These are phyloP conservation scores for Aspergillus diversus DNA, from an alignment of 495 filamentous ascomycete species.

Conservation along the genomic window DNA sequence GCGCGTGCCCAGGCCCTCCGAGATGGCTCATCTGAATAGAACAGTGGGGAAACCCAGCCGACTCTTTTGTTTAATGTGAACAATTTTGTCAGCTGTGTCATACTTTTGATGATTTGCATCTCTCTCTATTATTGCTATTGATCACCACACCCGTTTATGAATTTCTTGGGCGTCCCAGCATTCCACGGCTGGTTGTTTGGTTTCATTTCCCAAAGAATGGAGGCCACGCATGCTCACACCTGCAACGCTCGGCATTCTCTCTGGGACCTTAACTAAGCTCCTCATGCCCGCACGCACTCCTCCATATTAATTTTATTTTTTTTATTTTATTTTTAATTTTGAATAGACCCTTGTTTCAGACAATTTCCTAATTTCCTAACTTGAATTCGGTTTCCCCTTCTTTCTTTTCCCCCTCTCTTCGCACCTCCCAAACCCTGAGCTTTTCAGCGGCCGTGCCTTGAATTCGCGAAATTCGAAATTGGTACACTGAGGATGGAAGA, in stretches of 20 bases:
- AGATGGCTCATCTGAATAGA: background rate
- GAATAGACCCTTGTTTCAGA: slow-evolving; percentile 7
- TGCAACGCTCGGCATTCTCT: background rate
- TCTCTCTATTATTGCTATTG: background rate
- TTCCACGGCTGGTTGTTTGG: background rate
- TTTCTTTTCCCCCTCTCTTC: slow-evolving; percentile 1
- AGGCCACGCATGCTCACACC: slow-evolving; percentile 4
- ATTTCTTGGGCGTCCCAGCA: background rate
- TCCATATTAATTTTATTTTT: slow-evolving; percentile 12
- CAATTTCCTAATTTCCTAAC: background rate
- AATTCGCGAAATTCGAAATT: no score
- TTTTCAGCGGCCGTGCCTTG: background rate
- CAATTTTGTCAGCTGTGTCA: background rate
- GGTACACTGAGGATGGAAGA: slow-evolving; percentile 2
- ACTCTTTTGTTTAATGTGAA: background rate
- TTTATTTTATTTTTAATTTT: background rate
- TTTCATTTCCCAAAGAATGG: slow-evolving; percentile 7
- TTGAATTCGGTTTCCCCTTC: background rate
- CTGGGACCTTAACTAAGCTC: background rate
- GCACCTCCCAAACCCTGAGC: background rate
- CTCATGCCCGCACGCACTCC: slow-evolving; percentile 11
- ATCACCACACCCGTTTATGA: background rate
- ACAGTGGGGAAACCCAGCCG: background rate
- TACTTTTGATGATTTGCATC: background rate
- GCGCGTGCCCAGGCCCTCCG: background rate